Percentiles rank a stretch among this genome's conserved stretches.
Conservation (phyloP, 2,329 filamentous ascomycete species). For the Seiridium cupressi region DNA sequence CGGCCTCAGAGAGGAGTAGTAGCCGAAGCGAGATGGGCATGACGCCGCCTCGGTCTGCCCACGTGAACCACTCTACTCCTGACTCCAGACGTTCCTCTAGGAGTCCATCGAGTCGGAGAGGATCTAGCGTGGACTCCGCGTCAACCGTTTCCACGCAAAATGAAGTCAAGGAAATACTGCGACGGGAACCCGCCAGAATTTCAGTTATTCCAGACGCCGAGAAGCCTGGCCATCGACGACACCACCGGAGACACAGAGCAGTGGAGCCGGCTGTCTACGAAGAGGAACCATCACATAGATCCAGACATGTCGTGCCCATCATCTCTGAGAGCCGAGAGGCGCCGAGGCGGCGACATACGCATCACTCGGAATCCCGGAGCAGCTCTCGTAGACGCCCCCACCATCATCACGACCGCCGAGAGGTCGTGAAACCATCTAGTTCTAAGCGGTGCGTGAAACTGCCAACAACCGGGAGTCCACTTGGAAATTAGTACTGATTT, state of each 20-base stretch:
- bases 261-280: slow-evolving; percentile 11
- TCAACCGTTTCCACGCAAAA: slow-evolving; percentile 26
- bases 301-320: slow-evolving; percentile 12
- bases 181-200: not conserved
- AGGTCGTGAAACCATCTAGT: slow-evolving; percentile 21
- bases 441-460: slow-evolving; percentile 27
- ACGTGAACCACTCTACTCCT: slow-evolving; percentile 35
- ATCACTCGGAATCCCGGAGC: slow-evolving; percentile 23
- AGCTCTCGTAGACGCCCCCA: slow-evolving; percentile 18
- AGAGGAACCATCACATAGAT: slow-evolving; percentile 12
- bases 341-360: slow-evolving; percentile 19
- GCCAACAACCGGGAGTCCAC: slow-evolving; percentile 13
- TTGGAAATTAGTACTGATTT: slow-evolving; percentile 10
- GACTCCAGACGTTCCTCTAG: slow-evolving; percentile 32
- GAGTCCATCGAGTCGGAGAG: slow-evolving; percentile 30
- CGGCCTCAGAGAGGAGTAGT: slow-evolving; percentile 13
- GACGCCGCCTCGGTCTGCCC: slow-evolving; percentile 30
- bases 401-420: slow-evolving; percentile 17
- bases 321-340: slow-evolving; percentile 16
- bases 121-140: slow-evolving; percentile 37
- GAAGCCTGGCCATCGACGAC: not conserved
- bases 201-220: not conserved
- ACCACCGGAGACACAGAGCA: slow-evolving; percentile 1
- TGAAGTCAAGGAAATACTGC: slow-evolving; percentile 1
- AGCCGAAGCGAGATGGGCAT: slow-evolving; percentile 15